Conservation (phyloP, 192 early-diverging fungal genomes). For the Entomortierella parvispora region DNA sequence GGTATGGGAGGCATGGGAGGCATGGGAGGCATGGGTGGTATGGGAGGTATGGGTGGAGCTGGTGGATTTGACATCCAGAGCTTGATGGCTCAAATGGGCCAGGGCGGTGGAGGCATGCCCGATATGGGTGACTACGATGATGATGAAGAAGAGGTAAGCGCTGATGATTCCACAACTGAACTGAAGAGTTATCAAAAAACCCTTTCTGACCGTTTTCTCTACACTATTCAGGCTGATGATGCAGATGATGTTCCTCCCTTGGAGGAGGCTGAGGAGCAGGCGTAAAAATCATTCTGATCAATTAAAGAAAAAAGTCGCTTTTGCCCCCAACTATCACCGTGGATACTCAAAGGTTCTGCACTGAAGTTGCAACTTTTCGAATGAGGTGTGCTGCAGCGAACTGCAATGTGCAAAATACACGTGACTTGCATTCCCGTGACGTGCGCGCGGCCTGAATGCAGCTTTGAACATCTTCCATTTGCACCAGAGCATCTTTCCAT, state of each 20-base stretch:
- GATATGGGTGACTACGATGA: conserved; percentile 8
- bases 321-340: not conserved
- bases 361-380: too few relatives aligned
- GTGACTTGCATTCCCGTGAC: too few relatives aligned
- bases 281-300: conserved; percentile 9
- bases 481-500: too few relatives aligned
- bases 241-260: conserved; percentile 37
- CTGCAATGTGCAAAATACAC: too few relatives aligned
- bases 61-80: conserved; percentile 24
- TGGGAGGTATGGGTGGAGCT: conserved; percentile 30
- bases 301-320: not conserved
- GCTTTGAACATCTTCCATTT: too few relatives aligned
- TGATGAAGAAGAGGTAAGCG: conserved; percentile 6
- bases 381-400: too few relatives aligned
- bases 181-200: not conserved
- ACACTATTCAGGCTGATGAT: too few relatives aligned
- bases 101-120: conserved; percentile 18
- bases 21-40: conserved; percentile 62
- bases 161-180: not conserved
- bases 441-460: too few relatives aligned
- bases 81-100: conserved; percentile 32
- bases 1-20: conserved; percentile 69
- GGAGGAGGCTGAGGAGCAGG: conserved; percentile 20
- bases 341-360: too few relatives aligned
- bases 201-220: too few relatives aligned